These are phyloP conservation scores for Grigorovia yakushimaensis DNA, from an alignment of 805 yeast species.

Conservation along the genomic window DNA sequence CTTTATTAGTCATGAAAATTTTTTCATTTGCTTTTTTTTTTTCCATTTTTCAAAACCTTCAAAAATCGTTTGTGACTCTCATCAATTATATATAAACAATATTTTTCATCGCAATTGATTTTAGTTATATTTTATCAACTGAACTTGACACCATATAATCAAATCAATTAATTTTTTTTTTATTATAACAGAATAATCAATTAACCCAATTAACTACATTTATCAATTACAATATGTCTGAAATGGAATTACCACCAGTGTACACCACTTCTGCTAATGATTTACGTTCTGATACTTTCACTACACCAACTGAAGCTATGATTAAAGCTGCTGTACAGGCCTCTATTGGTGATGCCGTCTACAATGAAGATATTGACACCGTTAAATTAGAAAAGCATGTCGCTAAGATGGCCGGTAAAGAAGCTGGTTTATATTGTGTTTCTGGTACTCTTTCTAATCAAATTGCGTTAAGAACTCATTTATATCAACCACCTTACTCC, in stretches of 20 bases:
- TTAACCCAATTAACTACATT: no score
- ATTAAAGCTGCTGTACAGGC: slow-evolving; percentile 46
- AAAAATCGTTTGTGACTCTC: neutral
- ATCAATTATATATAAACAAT: neutral
- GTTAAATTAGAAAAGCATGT: slow-evolving; percentile 52
- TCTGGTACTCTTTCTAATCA: slow-evolving; percentile 91
- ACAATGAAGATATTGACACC: slow-evolving; percentile 71
- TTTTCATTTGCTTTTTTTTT: no score
- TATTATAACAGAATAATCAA: neutral
- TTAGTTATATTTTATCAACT: no score
- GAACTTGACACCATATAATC: no score
- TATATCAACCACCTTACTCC: slow-evolving; percentile 67
- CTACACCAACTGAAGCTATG: slow-evolving; percentile 75
- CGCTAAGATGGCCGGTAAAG: slow-evolving; percentile 64
- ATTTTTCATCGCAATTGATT: neutral
- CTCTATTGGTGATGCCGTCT: slow-evolving; percentile 81
- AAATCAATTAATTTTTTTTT: neutral
- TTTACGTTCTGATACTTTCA: slow-evolving; percentile 76
- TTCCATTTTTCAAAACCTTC: neutral
- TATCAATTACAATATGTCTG: slow-evolving; percentile 10
- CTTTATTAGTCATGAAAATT: neutral
- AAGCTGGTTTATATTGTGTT: slow-evolving; percentile 72
- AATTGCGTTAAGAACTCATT: slow-evolving; percentile 65
- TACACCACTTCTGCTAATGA: slow-evolving; percentile 35
- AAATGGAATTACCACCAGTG: slow-evolving; percentile 20